Conservation (phyloP, 345 rosid species). For the Brassica carinata region DNA sequence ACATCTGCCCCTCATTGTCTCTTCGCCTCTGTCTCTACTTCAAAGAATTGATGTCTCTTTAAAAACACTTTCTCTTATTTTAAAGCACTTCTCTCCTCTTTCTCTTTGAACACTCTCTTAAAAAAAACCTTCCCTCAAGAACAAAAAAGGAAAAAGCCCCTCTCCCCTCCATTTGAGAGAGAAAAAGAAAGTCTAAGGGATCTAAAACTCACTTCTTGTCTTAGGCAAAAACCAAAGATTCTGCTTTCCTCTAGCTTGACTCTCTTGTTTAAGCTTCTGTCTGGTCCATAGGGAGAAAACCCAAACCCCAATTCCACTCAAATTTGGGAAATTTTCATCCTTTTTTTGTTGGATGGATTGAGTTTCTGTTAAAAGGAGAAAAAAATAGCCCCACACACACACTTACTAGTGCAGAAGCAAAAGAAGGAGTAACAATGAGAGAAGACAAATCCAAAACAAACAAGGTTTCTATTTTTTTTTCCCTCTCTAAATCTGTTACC, state of each 20-base stretch:
- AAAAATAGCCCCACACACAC: slow-evolving; percentile 34
- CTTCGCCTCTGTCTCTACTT: slow-evolving; percentile 65
- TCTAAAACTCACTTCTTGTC: slow-evolving; percentile 12
- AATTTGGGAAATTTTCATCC: slow-evolving; percentile 6
- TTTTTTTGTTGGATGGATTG: slow-evolving; percentile 21
- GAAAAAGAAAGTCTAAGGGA: background rate
- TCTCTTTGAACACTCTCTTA: background rate
- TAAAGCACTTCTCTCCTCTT: slow-evolving; percentile 37
- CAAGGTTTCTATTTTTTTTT: slow-evolving; percentile 56
- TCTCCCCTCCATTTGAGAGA: slow-evolving; percentile 26
- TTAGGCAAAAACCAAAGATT: slow-evolving; percentile 22
- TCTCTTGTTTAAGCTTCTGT: slow-evolving; percentile 6
- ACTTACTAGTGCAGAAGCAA: slow-evolving; percentile 35
- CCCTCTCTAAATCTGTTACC: slow-evolving; percentile 4
- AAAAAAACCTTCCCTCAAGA: slow-evolving; percentile 27
- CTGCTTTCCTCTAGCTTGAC: background rate
- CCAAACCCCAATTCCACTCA: background rate
- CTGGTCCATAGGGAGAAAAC: slow-evolving; percentile 11
- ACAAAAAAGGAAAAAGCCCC: background rate
- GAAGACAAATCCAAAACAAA: slow-evolving; percentile 80
- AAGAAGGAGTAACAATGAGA: slow-evolving; percentile 60
- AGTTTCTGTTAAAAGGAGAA: slow-evolving; percentile 18
- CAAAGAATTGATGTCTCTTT: slow-evolving; percentile 68
- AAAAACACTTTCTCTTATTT: slow-evolving; percentile 63
- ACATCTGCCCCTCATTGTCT: slow-evolving; percentile 46